Percentiles rank a stretch among this genome's conserved stretches.
These are phyloP conservation scores for Xerocomus nothofagi DNA, from an alignment of 1,284 basidiomycete genomes.

Conservation along the genomic window DNA sequence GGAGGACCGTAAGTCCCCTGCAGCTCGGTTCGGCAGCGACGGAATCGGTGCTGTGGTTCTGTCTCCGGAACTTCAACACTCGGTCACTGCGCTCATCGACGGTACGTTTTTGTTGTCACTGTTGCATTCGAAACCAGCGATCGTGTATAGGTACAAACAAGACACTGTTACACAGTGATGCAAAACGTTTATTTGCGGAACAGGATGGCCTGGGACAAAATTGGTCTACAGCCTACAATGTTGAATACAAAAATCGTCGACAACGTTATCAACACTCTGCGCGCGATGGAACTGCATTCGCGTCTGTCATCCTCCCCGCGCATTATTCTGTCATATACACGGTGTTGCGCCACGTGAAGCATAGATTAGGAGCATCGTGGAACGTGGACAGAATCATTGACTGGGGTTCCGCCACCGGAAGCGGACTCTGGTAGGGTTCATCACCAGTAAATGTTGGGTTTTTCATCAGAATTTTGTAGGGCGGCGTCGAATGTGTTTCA, in stretches of 20 bases:
- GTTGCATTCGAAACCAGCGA: slow-evolving; percentile 4
- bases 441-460: slow-evolving; percentile 2
- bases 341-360: slow-evolving; percentile 63
- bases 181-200: slow-evolving; percentile 62
- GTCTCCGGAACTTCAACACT: slow-evolving; percentile 65
- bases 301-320: slow-evolving; percentile 69
- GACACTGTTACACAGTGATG: slow-evolving; percentile 62
- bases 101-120: slow-evolving; percentile 41
- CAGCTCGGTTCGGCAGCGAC: slow-evolving; percentile 75
- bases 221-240: slow-evolving; percentile 58
- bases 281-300: slow-evolving; percentile 74
- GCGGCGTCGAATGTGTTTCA: slow-evolving; percentile 68
- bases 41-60: slow-evolving; percentile 68
- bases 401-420: slow-evolving; percentile 75
- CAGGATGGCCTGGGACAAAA: slow-evolving; percentile 34
- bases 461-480: slow-evolving; percentile 40
- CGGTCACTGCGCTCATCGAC: slow-evolving; percentile 57
- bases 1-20: slow-evolving; percentile 71
- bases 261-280: slow-evolving; percentile 58
- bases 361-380: slow-evolving; percentile 60
- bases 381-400: slow-evolving; percentile 61
- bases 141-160: slow-evolving; percentile 58
- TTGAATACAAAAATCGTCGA: slow-evolving; percentile 56
- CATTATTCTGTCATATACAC: slow-evolving; percentile 73
- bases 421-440: slow-evolving; percentile 64